A percentile compares a stretch with the other conserved stretches of the same genome.
phyloP scores from a whole-genome alignment of 495 filamentous ascomycete species.

The Delitschia confertaspora region DNA sequence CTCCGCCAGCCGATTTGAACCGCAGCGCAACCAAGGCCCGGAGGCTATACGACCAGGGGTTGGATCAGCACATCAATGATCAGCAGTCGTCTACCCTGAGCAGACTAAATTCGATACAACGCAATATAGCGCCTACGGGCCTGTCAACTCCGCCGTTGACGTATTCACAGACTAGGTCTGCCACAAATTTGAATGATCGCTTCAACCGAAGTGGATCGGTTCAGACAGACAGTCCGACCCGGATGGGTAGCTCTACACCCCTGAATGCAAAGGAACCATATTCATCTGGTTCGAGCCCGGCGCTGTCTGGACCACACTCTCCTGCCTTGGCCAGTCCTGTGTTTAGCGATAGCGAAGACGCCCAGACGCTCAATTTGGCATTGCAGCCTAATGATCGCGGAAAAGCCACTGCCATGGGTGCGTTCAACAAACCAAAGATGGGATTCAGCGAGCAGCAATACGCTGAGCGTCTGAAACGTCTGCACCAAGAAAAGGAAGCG shows the following conservation, averaged over 20 bases:
- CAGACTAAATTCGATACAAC: slow-evolving; percentile 66
- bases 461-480: slow-evolving; percentile 66
- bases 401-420: slow-evolving; percentile 76
- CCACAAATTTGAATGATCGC: slow-evolving; percentile 48
- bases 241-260: slow-evolving; percentile 42
- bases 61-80: slow-evolving; percentile 70
- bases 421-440: slow-evolving; percentile 70
- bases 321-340: slow-evolving; percentile 64
- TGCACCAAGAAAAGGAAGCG: slow-evolving; percentile 58
- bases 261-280: slow-evolving; percentile 20
- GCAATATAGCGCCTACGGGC: slow-evolving; percentile 45
- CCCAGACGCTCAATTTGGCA: slow-evolving; percentile 44
- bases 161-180: slow-evolving; percentile 43
- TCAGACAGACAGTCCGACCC: slow-evolving; percentile 32
- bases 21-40: slow-evolving; percentile 54
- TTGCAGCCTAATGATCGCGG: slow-evolving; percentile 70
- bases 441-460: slow-evolving; percentile 80
- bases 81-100: slow-evolving; percentile 67
- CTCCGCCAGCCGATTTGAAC: slow-evolving; percentile 34
- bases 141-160: slow-evolving; percentile 38
- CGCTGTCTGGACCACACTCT: slow-evolving; percentile 40
- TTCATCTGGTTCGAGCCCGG: slow-evolving; percentile 37
- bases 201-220: slow-evolving; percentile 42
- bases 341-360: slow-evolving; percentile 58
- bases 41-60: slow-evolving; percentile 75